A percentile compares a stretch with the other conserved stretches of the same genome.
These are phyloP conservation scores for Phytophthora vignae DNA, from an alignment of 352 stramenopile species.

Conservation along the genomic window DNA sequence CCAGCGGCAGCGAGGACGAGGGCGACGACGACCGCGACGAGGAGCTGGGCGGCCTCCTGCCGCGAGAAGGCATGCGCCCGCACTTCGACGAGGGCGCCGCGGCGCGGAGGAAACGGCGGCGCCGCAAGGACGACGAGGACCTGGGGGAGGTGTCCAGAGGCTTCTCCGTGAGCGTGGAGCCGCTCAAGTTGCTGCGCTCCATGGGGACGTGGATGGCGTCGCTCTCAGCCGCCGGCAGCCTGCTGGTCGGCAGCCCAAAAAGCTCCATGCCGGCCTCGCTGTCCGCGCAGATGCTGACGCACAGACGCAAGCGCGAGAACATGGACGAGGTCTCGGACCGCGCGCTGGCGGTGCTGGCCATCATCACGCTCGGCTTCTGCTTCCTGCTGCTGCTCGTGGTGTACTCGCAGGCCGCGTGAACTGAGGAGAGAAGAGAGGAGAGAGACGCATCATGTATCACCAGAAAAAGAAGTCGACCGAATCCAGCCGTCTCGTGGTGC, in stretches of 20 bases:
- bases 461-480: background rate
- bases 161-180: conserved; percentile 38
- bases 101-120: conserved; percentile 37
- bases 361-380: conserved; percentile 43
- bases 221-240: conserved; percentile 28
- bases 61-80: conserved; percentile 14
- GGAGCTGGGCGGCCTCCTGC: conserved; percentile 31
- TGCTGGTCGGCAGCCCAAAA: conserved; percentile 21
- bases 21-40: conserved; percentile 23
- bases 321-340: conserved; percentile 47
- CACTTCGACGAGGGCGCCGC: conserved; percentile 34
- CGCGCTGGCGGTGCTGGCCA: conserved; percentile 42
- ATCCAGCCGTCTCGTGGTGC: background rate
- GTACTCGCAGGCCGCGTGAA: conserved; percentile 36
- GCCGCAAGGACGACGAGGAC: conserved; percentile 55
- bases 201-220: conserved; percentile 41
- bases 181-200: conserved; percentile 37
- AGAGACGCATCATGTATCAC: conserved; percentile 20
- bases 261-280: conserved; percentile 26
- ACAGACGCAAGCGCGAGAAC: conserved; percentile 24
- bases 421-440: background rate
- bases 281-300: conserved; percentile 31
- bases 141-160: conserved; percentile 38
- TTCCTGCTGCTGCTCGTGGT: conserved; percentile 46
- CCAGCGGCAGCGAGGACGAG: conserved; percentile 32